Percentiles rank a stretch among this genome's conserved stretches.
These are phyloP conservation scores for Syncephalastrum racemosum DNA, from an alignment of 371 early-diverging fungal species.

Conservation along the genomic window DNA sequence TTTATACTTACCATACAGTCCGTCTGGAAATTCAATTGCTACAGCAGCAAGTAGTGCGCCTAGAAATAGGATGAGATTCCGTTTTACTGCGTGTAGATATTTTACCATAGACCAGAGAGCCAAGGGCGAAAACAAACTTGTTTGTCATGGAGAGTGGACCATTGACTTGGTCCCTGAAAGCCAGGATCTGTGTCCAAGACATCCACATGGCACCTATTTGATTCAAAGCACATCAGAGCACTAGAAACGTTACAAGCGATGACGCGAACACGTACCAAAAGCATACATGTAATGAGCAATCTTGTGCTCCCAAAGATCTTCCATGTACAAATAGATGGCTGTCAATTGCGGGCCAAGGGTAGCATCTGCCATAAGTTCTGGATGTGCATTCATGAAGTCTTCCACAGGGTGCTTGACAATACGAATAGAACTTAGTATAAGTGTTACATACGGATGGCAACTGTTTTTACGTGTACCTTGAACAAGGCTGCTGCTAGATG, in stretches of 20 bases:
- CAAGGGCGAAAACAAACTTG: slow-evolving; percentile 32
- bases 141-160: slow-evolving; percentile 24
- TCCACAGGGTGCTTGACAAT: slow-evolving; percentile 43
- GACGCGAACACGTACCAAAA: slow-evolving; percentile 3
- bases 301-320: slow-evolving; percentile 55
- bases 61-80: neutral
- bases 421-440: neutral
- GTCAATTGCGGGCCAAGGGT: neutral
- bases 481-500: slow-evolving; percentile 49
- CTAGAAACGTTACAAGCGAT: too few species aligned
- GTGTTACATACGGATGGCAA: neutral
- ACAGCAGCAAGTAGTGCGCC: slow-evolving; percentile 38
- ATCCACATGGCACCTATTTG: slow-evolving; percentile 53
- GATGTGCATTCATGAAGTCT: slow-evolving; percentile 39
- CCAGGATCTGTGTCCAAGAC: slow-evolving; percentile 54
- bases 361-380: slow-evolving; percentile 27
- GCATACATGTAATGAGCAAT: slow-evolving; percentile 66
- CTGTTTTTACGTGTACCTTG: slow-evolving; percentile 24
- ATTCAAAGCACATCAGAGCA: too few species aligned
- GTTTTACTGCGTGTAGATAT: neutral
- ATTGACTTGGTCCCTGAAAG: slow-evolving; percentile 45
- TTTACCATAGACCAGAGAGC: slow-evolving; percentile 34
- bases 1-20: slow-evolving; percentile 25
- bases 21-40: slow-evolving; percentile 47
- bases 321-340: slow-evolving; percentile 51